Conservation (phyloP, 371 early-diverging fungal species). For the Capniomyces stellatus region DNA sequence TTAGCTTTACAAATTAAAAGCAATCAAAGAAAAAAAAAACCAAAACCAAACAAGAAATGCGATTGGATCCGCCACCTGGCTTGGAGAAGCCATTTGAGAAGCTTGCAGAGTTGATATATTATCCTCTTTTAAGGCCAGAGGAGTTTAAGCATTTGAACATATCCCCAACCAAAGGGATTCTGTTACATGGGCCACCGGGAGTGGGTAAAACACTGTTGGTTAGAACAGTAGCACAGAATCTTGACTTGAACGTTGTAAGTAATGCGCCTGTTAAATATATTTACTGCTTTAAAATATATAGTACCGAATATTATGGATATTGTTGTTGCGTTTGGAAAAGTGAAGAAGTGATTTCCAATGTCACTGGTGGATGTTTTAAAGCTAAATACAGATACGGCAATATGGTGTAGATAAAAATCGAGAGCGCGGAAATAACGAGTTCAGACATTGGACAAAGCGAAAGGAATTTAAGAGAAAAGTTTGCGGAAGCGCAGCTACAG, state of each 20-base stretch:
- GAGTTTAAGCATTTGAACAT: constrained; percentile 43
- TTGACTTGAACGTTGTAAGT: constrained; percentile 27
- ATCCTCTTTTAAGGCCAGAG: constrained; percentile 50
- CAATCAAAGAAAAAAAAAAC: no score
- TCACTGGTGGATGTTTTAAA: not conserved
- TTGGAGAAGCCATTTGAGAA: constrained; percentile 38
- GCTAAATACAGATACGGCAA: no score
- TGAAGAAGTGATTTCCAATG: not conserved
- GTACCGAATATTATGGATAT: not conserved
- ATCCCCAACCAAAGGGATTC: constrained; percentile 72
- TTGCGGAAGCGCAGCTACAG: constrained; percentile 51
- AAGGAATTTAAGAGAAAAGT: constrained; percentile 57
- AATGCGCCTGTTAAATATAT: not conserved
- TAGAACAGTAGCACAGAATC: constrained; percentile 35
- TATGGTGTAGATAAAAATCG: constrained; percentile 32
- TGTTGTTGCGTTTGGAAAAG: not conserved
- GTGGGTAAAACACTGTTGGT: constrained; percentile 87
- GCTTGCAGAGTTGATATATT: constrained; percentile 56
- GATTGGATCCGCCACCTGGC: constrained; percentile 24
- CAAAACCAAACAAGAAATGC: no score
- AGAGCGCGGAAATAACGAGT: constrained; percentile 83
- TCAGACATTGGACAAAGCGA: constrained; percentile 93
- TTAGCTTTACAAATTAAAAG: no score
- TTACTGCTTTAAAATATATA: not conserved
- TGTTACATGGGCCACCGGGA: constrained; percentile 91